Conservation (phyloP, 805 yeast species). For the Monosporozyma yasuniensis region DNA sequence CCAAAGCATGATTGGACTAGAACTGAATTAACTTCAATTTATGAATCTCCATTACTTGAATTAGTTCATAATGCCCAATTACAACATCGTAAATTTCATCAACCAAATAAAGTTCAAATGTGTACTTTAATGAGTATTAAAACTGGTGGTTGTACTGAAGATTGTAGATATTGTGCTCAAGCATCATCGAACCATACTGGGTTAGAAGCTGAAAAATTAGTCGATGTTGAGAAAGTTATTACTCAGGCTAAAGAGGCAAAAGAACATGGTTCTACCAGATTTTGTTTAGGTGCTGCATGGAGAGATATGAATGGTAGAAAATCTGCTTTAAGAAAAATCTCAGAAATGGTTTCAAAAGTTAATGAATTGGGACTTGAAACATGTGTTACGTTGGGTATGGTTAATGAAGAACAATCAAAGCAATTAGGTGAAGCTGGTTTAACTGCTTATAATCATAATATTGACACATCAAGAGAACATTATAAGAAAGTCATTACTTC, state of each 20-base stretch:
- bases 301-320: slow-evolving; percentile 75
- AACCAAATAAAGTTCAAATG: slow-evolving; percentile 53
- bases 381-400: slow-evolving; percentile 77
- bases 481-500: slow-evolving; percentile 53
- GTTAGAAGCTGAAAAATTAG: slow-evolving; percentile 56
- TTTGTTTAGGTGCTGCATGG: slow-evolving; percentile 87
- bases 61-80: slow-evolving; percentile 50
- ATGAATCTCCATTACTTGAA: slow-evolving; percentile 57
- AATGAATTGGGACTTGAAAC: slow-evolving; percentile 64
- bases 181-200: slow-evolving; percentile 63
- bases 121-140: slow-evolving; percentile 70
- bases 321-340: slow-evolving; percentile 51
- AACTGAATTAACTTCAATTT: slow-evolving; percentile 50
- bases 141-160: slow-evolving; percentile 76
- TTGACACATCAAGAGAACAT: slow-evolving; percentile 72
- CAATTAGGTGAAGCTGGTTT: slow-evolving; percentile 58
- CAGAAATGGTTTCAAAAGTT: slow-evolving; percentile 55
- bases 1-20: slow-evolving; percentile 47
- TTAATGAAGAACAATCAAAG: slow-evolving; percentile 53
- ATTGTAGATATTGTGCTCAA: slow-evolving; percentile 75
- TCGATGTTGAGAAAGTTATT: slow-evolving; percentile 52
- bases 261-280: slow-evolving; percentile 63
- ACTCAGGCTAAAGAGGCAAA: slow-evolving; percentile 58
- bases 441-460: slow-evolving; percentile 75
- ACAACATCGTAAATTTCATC: slow-evolving; percentile 59